Conservation (phyloP, 805 yeast genomes). For the Candida cerambycidarum region DNA sequence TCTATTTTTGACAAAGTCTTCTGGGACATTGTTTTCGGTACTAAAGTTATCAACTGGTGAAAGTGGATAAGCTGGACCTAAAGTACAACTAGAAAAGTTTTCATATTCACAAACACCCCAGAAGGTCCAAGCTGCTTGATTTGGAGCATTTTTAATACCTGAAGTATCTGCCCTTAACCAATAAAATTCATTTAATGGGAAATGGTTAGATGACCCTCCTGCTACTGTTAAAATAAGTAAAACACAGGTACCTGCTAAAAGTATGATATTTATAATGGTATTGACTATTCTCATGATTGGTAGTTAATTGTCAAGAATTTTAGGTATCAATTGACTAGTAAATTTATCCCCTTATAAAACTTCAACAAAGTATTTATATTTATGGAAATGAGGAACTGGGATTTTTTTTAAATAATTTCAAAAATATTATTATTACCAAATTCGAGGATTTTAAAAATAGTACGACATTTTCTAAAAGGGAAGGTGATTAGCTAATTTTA, state of each 20-base stretch:
- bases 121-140: constrained; percentile 73
- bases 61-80: constrained; percentile 80
- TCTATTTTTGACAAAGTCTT: constrained; percentile 52
- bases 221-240: constrained; percentile 59
- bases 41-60: constrained; percentile 78
- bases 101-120: constrained; percentile 66
- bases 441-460: constrained; percentile 6
- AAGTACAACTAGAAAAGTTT: constrained; percentile 52
- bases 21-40: constrained; percentile 51
- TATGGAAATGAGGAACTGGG: constrained; percentile 8
- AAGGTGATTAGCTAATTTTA: constrained; percentile 3
- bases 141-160: constrained; percentile 48
- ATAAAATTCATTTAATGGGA: constrained; percentile 68
- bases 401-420: constrained; percentile 5
- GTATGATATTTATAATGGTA: constrained; percentile 37
- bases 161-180: constrained; percentile 79
- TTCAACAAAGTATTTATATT: constrained; percentile 3
- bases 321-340: constrained; percentile 3
- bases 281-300: constrained; percentile 30
- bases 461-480: constrained; percentile 5
- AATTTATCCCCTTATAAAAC: constrained; percentile 1
- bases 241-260: constrained; percentile 41
- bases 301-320: neutral
- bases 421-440: constrained; percentile 5
- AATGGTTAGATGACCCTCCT: constrained; percentile 59